Evolutionary conservation across 1,139 yeast species (phyloP), one percentile per base, ranked within the genome.

Genomic region (Yamadazyma blattariae): DNA sequence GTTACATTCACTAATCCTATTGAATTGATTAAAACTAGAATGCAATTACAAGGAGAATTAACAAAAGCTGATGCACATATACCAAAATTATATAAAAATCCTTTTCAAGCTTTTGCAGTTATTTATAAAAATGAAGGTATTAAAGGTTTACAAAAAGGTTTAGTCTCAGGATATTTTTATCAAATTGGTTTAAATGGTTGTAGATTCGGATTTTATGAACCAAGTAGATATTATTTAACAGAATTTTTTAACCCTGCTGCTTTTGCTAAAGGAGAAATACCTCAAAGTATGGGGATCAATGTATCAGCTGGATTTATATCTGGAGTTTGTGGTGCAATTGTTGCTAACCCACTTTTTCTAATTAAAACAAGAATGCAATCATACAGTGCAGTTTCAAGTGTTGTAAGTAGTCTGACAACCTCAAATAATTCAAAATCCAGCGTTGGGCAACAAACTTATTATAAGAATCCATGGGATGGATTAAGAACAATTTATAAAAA

Each of bases 281-380:
- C 71, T 2, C 92, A 84, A 54, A 74, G 66, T 43, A 61, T 82
- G 25, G 70, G 77, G 14, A 71, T 80, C 34, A 90, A 89, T 52
- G 82, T 92, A n/a, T 54, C 72, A 21, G 76, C 96, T 1, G 98
- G 98, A 43, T 85, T 87, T 15, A 50, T 77, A 10, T 81, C 96
- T 2, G 98, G 98, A 34, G 75, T 84, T 28, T 80, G 89, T 39
- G 98, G 98, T 36, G 97, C 97, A 9, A 67, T 85, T 14, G 52
- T 83, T 29, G 96, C 97, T 6, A 88, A 96, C 4, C 98, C 98
- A 5, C 76, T 92, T 53, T 92, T 87, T 56, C 74, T 92, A 46
- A 79, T 92, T 50, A 92, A 92, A 64, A 94, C 97, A 1, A 74
- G 98, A 66, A 88, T 92, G 96, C 98, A 92, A 64, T 83, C 96